phyloP scores from a whole-genome alignment of 2,329 filamentous ascomycete genomes.

The Fusarium beomiforme region DNA sequence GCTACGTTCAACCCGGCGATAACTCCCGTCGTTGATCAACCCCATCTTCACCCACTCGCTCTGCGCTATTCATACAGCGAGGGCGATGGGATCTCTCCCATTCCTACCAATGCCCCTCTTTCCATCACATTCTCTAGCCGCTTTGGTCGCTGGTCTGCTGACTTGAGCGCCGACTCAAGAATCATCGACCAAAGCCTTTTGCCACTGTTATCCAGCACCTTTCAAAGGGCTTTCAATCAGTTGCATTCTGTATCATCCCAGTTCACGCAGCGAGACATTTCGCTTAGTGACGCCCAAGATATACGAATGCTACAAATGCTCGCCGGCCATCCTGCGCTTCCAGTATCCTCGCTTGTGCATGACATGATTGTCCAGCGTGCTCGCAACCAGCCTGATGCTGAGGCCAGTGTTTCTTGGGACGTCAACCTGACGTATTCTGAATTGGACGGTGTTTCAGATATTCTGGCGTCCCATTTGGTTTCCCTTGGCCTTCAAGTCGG shows the following conservation, averaged over 20 bases:
- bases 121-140: neutral
- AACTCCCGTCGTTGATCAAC: neutral
- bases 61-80: neutral
- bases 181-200: neutral
- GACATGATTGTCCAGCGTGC: neutral
- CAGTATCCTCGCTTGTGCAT: neutral
- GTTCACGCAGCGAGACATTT: neutral
- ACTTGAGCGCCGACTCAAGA: neutral
- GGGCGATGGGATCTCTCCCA: neutral
- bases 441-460: neutral
- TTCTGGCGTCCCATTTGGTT: neutral
- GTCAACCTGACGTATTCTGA: neutral
- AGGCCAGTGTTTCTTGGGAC: neutral
- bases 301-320: neutral
- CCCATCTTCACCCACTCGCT: neutral
- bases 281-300: neutral
- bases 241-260: neutral
- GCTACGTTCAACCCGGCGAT: neutral
- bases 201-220: neutral
- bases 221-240: neutral
- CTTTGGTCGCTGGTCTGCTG: neutral
- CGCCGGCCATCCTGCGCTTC: neutral
- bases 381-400: neutral
- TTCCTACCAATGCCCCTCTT: neutral
- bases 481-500: conserved; percentile 9